Evolutionary conservation across 345 rosid species (phyloP).

Genomic region (Microcos paniculata): DNA sequence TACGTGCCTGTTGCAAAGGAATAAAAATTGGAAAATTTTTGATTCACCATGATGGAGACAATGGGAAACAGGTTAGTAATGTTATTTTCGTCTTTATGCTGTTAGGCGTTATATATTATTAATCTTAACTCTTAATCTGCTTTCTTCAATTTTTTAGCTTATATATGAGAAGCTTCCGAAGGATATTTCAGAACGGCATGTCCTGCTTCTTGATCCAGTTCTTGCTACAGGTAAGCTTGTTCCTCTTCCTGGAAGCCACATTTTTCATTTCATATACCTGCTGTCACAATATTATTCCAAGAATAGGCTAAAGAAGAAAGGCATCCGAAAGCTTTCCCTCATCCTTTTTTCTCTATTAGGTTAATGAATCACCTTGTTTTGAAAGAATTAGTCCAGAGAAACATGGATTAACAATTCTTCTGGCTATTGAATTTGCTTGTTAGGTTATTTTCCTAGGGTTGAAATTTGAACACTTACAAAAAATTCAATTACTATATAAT

Average conservation of each 20-base stretch:
- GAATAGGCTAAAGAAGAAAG: slow-evolving; percentile 6
- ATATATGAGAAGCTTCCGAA: slow-evolving; percentile 97
- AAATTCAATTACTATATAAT: too few relatives aligned
- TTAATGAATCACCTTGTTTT: not conserved
- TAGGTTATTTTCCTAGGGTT: too few relatives aligned
- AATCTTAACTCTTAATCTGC: slow-evolving; percentile 9
- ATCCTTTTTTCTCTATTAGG: not conserved
- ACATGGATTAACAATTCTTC: not conserved
- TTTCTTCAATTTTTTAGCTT: slow-evolving; percentile 52
- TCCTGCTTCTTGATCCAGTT: slow-evolving; percentile 93
- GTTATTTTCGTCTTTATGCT: not conserved
- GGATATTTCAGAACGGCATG: slow-evolving; percentile 94
- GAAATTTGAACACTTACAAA: too few relatives aligned
- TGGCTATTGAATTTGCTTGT: too few relatives aligned
- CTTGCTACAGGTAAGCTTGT: slow-evolving; percentile 78
- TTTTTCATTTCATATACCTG: slow-evolving; percentile 6
- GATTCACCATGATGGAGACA: slow-evolving; percentile 96
- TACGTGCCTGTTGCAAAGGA: slow-evolving; percentile 98
- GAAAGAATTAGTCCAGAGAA: slow-evolving; percentile 5
- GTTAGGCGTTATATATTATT: not conserved
- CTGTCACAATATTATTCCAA: not conserved
- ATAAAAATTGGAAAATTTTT: slow-evolving; percentile 97
- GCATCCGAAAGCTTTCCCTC: not conserved
- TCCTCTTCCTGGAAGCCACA: not conserved
- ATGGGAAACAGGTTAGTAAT: slow-evolving; percentile 75